These are phyloP conservation scores for Sordaria brevicollis DNA, from an alignment of 495 filamentous ascomycete genomes.

Conservation along the genomic window DNA sequence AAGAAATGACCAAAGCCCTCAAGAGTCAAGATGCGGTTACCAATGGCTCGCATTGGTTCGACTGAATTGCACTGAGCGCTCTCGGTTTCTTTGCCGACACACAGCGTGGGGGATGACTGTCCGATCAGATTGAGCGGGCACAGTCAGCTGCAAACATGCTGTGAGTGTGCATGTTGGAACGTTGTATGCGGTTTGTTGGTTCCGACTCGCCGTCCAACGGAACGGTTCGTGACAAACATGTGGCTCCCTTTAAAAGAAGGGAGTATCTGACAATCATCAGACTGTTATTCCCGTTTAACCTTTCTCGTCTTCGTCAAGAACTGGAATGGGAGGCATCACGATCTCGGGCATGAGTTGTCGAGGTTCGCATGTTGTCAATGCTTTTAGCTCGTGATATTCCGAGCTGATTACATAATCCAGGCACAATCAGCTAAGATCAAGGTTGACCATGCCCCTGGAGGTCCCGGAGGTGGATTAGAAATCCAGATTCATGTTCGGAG, in stretches of 20 bases:
- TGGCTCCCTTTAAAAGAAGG: neutral
- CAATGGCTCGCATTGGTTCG: neutral
- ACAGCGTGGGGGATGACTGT: neutral
- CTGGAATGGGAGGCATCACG: neutral
- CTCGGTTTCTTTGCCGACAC: neutral
- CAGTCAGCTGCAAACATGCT: neutral
- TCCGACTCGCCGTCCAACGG: neutral
- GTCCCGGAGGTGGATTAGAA: neutral
- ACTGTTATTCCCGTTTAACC: neutral
- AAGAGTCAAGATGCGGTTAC: neutral
- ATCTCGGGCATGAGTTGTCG: neutral
- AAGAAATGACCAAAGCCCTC: too few species aligned
- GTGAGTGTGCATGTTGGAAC: neutral
- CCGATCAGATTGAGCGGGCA: neutral
- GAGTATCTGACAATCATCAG: neutral
- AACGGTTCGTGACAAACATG: neutral
- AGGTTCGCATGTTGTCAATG: neutral
- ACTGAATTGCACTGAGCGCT: neutral
- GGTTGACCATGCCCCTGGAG: neutral
- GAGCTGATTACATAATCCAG: neutral
- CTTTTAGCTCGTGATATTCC: neutral
- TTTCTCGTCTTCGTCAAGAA: neutral
- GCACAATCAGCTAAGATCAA: neutral
- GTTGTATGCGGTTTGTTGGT: neutral
- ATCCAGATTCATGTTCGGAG: neutral